Evolutionary conservation across 2,329 filamentous ascomycete species (phyloP), one percentile per base, ranked within the genome.

Genomic region (Botryosphaeria dothidea): DNA sequence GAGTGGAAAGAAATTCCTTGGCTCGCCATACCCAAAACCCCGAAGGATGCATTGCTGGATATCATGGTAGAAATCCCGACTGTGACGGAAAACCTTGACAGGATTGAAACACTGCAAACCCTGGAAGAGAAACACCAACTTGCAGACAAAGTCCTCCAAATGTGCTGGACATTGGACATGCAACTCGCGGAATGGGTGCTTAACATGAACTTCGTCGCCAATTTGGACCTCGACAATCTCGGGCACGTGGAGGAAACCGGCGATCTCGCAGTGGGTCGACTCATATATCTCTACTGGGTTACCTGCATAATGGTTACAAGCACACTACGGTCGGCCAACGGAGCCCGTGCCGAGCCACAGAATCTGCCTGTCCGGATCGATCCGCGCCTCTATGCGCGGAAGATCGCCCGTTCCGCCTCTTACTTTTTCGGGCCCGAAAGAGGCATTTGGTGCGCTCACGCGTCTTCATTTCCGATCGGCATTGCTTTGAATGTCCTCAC

Each of bases 1-100:
- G 69, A 70, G 21, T 79, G 77, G 77, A 76, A 75, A 46, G 77
- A 70, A 0, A 54, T 76, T 3, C 77, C 77, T 1, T 79, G 77
- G 77, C 68, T 52, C 27, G 69, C 67, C 17, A 67, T 69, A 41
- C 67, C 67, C 21, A 76, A 77, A 64, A 73, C 72, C 1, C 70
- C 74, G 25, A 73, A 74, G 34, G 77, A 79, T 62, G 65, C 65
- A 3, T 68, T 79, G 21, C 61, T 78, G 5, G 76, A 78, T 62
- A 71, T 77, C 13, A 65, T 76, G 8, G 71, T 72, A 7, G 67
- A 69, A 2, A 64, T 78, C 7, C 77, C 76, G 1, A 71, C 70
- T 23, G 64, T 78, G 9, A 63, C 78, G 3, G 72, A 72, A 64
- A 68, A 71, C 1, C 65, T 76, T 1, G 75, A 78, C 45, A 66